phyloP scores from a whole-genome alignment of 495 filamentous ascomycete genomes.

The Bombardia bombarda region DNA sequence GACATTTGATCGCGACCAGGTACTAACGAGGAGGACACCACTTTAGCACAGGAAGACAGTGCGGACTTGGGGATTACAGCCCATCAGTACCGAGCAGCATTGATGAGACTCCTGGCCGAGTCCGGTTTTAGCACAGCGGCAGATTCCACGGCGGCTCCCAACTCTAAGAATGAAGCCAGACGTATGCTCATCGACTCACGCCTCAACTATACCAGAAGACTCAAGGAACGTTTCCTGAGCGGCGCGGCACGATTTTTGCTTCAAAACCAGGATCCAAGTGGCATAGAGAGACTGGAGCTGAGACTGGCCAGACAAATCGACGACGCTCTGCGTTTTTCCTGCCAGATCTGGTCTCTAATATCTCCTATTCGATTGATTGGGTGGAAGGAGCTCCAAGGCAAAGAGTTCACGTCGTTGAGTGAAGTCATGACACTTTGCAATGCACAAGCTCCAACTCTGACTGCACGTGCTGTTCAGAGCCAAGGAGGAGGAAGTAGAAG shows the following conservation, averaged over 20 bases:
- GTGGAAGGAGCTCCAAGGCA: not conserved
- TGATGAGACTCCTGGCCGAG: not conserved
- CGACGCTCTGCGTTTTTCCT: conserved; percentile 12
- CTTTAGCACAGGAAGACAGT: no score
- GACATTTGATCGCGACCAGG: no score
- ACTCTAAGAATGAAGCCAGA: not conserved
- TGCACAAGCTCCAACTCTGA: conserved; percentile 3
- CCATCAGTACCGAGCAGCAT: not conserved
- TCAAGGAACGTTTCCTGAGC: conserved; percentile 13
- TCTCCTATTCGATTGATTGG: conserved; percentile 1
- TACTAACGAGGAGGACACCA: no score
- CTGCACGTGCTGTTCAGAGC: no score
- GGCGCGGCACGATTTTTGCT: conserved; percentile 11
- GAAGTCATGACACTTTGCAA: conserved; percentile 9
- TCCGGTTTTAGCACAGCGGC: conserved; percentile 1
- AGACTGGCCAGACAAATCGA: conserved; percentile 5
- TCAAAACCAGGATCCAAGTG: conserved; percentile 1
- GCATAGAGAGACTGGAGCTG: conserved; percentile 11
- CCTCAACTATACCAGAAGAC: conserved; percentile 4
- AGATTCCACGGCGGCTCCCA: conserved; percentile 6
- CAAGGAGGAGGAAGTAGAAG: not conserved
- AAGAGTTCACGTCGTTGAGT: not conserved
- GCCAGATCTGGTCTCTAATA: conserved; percentile 10
- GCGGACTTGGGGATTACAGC: no score
- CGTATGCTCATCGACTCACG: conserved; percentile 4